Percentiles rank a stretch among this genome's conserved stretches.
phyloP scores from a whole-genome alignment of 306 rosid genomes.

The Carpinus viminea region DNA sequence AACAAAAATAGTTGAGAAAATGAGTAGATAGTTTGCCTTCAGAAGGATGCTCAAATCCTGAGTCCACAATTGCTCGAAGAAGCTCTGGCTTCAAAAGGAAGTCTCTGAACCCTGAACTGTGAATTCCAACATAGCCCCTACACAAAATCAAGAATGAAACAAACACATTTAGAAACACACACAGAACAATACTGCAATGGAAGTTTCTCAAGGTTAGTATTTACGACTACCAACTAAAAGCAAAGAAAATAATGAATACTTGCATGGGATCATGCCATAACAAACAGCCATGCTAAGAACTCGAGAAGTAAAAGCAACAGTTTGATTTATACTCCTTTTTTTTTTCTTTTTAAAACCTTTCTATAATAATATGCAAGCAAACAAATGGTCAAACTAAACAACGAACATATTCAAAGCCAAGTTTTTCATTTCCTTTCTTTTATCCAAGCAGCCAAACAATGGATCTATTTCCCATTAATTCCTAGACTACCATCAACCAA shows the following conservation, averaged over 20 bases:
- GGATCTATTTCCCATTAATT: no score
- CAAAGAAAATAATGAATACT: not conserved
- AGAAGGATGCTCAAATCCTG: constrained; percentile 99
- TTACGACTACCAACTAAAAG: not conserved
- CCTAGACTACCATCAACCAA: no score
- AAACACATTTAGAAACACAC: not conserved
- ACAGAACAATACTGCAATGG: not conserved
- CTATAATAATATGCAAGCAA: not conserved
- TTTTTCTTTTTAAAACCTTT: not conserved
- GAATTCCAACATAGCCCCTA: constrained; percentile 99
- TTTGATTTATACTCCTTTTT: not conserved
- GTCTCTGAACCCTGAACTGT: constrained; percentile 99
- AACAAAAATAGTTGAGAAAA: not conserved
- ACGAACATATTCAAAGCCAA: not conserved
- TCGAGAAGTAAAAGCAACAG: not conserved
- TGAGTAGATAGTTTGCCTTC: constrained; percentile 63
- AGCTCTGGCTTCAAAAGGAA: constrained; percentile 98
- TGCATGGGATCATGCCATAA: not conserved
- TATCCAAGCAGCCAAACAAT: no score
- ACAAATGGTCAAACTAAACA: not conserved
- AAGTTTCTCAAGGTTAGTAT: not conserved
- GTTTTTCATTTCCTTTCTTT: not conserved
- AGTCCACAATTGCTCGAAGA: constrained; percentile 96
- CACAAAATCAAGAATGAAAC: not conserved
- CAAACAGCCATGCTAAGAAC: not conserved